Evolutionary conservation across 768 basidiomycete species (phyloP).

Genomic region (Crucibulum laeve): DNA sequence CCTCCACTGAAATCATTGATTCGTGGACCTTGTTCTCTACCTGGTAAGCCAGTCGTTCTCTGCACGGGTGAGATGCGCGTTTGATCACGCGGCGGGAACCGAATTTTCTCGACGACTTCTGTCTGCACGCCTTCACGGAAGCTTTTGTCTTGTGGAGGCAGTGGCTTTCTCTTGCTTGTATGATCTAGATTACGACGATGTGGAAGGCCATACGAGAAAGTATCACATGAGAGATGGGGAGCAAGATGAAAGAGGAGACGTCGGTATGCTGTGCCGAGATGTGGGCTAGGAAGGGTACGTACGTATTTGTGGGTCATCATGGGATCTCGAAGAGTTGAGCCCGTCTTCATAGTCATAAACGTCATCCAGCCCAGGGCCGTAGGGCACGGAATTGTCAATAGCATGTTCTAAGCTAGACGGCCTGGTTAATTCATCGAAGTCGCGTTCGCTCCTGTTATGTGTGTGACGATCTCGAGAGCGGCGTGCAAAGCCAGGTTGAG

Average conservation of each 20-base stretch:
- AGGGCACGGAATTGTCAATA: too few species aligned
- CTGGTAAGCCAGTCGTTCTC: background rate
- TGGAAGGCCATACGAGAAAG: constrained; percentile 5
- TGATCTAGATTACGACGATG: constrained; percentile 22
- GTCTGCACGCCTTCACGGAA: constrained; percentile 24
- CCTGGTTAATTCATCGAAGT: too few species aligned
- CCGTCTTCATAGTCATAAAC: too few species aligned
- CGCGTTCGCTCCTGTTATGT: too few species aligned
- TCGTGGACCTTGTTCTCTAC: too few species aligned
- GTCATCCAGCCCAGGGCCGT: too few species aligned
- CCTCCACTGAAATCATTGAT: background rate
- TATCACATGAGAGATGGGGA: constrained; percentile 6
- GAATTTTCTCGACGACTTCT: constrained; percentile 4
- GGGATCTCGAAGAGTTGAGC: too few species aligned
- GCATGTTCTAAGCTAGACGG: too few species aligned
- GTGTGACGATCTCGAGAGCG: too few species aligned
- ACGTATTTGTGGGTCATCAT: too few species aligned
- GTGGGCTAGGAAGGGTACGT: too few species aligned
- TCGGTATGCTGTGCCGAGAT: constrained; percentile 14
- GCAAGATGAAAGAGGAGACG: constrained; percentile 12
- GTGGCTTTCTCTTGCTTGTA: constrained; percentile 34
- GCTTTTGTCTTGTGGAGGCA: constrained; percentile 38
- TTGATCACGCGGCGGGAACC: background rate
- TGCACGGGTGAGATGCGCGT: background rate
- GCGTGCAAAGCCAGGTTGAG: too few species aligned